Conservation (phyloP, 352 stramenopile genomes). For the Globisporangium abappressorium region DNA sequence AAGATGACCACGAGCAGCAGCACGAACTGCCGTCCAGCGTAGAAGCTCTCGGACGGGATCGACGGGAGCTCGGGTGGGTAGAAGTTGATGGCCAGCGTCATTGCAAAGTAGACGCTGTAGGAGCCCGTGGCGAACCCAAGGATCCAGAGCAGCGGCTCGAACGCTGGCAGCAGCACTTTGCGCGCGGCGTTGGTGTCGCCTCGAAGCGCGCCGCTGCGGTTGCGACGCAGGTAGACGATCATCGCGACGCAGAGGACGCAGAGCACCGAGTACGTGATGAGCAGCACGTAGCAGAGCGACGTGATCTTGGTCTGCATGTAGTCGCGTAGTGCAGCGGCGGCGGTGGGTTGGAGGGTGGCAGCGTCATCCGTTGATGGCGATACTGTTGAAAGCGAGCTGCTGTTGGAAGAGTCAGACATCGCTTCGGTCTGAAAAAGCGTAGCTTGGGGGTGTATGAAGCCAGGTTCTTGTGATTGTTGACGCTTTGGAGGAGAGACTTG, state of each 20-base stretch:
- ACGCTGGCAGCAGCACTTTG: no score
- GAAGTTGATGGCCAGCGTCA: not conserved
- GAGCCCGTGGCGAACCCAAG: no score
- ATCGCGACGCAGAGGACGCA: not conserved
- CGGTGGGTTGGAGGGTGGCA: not conserved
- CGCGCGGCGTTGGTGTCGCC: no score
- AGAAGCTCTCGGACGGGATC: conserved; percentile 20
- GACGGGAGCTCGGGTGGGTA: not conserved
- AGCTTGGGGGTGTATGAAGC: not conserved
- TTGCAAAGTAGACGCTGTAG: no score
- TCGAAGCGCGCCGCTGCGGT: no score
- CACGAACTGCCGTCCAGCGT: conserved; percentile 32
- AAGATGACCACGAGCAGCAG: conserved; percentile 37
- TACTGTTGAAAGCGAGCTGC: not conserved
- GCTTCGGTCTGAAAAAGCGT: not conserved
- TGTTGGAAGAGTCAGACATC: not conserved
- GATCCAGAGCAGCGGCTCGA: no score
- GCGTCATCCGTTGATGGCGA: not conserved
- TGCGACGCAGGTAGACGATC: not conserved
- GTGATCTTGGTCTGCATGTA: no score
- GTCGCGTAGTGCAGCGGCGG: not conserved
- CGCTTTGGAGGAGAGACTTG: not conserved
- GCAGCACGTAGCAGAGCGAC: no score
- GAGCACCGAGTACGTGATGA: no score
- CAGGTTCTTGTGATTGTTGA: not conserved